Evolutionary conservation across 176 grass and related monocot genomes (phyloP).

Genomic region (Bromus sterilis): DNA sequence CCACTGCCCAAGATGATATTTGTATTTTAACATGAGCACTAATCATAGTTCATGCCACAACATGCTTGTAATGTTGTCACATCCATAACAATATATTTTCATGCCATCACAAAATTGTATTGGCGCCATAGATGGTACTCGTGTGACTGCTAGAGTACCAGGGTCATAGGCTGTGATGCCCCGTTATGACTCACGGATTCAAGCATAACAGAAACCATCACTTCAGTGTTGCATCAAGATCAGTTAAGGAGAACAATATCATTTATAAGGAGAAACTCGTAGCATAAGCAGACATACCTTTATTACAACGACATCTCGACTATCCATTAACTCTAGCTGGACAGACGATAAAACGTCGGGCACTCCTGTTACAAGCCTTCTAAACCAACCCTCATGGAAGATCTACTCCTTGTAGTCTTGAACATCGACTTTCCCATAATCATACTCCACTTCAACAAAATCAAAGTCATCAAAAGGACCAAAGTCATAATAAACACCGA

Average conservation of each 20-base stretch:
- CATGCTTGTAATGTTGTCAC: too few relatives aligned
- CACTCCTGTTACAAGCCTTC: neutral
- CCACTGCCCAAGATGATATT: too few relatives aligned
- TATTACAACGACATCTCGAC: neutral
- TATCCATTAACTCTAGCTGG: neutral
- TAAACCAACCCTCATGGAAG: neutral
- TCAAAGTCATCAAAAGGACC: neutral
- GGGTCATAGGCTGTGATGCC: too few relatives aligned
- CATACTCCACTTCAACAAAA: neutral
- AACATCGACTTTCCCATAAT: neutral
- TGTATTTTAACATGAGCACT: too few relatives aligned
- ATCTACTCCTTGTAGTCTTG: neutral
- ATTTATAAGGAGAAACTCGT: neutral
- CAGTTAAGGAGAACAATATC: too few relatives aligned
- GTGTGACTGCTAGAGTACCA: too few relatives aligned
- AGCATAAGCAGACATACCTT: neutral
- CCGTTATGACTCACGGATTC: neutral
- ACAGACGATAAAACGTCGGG: neutral
- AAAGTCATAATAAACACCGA: neutral
- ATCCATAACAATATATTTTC: too few relatives aligned
- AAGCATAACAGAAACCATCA: neutral
- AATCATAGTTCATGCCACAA: too few relatives aligned
- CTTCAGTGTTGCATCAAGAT: too few relatives aligned
- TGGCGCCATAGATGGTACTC: too few relatives aligned
- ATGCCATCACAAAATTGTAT: too few relatives aligned